Evolutionary conservation across 345 rosid species (phyloP).

Genomic region (Linum trigynum): DNA sequence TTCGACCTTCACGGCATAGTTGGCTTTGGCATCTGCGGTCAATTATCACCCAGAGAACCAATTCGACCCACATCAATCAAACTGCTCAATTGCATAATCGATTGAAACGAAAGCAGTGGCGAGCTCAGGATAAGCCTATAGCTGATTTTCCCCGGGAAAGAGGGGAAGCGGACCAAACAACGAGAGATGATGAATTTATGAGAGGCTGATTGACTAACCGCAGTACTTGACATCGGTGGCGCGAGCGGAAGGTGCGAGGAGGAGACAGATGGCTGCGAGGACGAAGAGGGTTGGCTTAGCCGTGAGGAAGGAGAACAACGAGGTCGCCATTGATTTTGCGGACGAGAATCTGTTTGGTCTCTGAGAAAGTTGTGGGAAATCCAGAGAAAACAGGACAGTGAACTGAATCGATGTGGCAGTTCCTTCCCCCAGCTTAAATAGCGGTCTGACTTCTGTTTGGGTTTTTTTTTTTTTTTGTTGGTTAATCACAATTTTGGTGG

Average conservation of each 20-base stretch:
- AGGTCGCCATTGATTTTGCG: neutral
- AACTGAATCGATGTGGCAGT: too few species aligned
- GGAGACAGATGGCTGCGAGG: neutral
- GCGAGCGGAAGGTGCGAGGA: neutral
- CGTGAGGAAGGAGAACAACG: neutral
- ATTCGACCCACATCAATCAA: too few species aligned
- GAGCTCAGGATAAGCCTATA: neutral
- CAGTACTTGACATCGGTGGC: conserved; percentile 5
- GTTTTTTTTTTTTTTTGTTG: too few species aligned
- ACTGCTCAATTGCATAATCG: neutral
- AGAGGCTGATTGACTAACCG: neutral
- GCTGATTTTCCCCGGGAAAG: neutral
- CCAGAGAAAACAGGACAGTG: neutral
- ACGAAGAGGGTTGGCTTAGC: neutral
- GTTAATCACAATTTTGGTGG: too few species aligned
- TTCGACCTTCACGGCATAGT: conserved; percentile 36
- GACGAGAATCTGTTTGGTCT: neutral
- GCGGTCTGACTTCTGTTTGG: too few species aligned
- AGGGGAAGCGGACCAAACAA: neutral
- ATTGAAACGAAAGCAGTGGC: neutral
- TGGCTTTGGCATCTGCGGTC: conserved; percentile 34
- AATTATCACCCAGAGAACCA: neutral
- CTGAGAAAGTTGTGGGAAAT: neutral
- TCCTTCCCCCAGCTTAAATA: too few species aligned
- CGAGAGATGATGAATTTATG: too few species aligned